Base-by-base conservation (phyloP, 345 rosid species). In the Populus tremula region DNA sequence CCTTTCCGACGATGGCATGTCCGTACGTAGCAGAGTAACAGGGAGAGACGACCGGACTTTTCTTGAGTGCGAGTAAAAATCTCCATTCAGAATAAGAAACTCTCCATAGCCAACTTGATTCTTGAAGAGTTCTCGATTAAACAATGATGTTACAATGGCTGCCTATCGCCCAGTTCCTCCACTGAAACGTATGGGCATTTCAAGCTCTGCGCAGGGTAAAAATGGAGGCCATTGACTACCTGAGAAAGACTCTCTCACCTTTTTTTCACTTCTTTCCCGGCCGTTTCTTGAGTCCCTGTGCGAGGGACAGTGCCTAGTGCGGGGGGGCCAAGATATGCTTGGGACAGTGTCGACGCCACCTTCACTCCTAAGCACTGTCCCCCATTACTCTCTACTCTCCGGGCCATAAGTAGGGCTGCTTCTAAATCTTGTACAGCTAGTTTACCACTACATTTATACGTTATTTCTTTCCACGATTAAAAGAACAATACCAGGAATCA, bases 201-300 rank as follows among this genome's bases (percentile, higher is more conserved):
- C 64, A 74, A 72, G 69, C 39, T 50, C 49, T 50, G 8, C 10
- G 0, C 47, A 39, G 2, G 71, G 71, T 31, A 31, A 31, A 31
- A 31, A 9, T 25, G n/a, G 61, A 61, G 27, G 10, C 74, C 80
- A 81, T 76, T 76, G 77, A 72, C 12, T 36, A 20, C 9, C 23
- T 20, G 59, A 69, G 73, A 76, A 49, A 53, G 86, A 67, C 67
- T 73, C 71, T n/a, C 43, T n/a, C 43, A 33, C 35, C 35, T 33
- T 33, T 4, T 35, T 35, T 33, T 63, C 1, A 13, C 36, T 1
- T 7, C n/a, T 17, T 33, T 33, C 35, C 35, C 35, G 33, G 33
- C 45, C 59, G 33, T 63, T 18, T 53, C 80, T 38, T 68, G 65
- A 72, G 33, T 76, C 36, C 68, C 64, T 49, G 23, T 2, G 5